Conservation (phyloP, 2,329 filamentous ascomycete genomes). For the Aspergillus texensis region DNA sequence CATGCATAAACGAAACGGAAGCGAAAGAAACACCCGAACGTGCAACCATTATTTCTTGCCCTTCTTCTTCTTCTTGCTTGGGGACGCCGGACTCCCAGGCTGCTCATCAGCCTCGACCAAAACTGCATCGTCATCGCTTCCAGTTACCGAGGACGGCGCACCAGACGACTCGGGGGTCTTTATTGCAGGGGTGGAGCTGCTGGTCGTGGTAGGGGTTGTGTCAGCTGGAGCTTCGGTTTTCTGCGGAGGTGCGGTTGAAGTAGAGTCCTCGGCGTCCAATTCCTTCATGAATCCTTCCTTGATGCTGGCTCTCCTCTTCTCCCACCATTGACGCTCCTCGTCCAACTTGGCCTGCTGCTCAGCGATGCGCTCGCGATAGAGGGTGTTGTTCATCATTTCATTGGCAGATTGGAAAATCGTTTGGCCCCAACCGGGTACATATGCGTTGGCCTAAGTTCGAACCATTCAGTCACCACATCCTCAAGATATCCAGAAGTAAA, state of each 20-base stretch:
- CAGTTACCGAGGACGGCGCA: conserved; percentile 41
- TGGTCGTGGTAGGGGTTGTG: conserved; percentile 14
- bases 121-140: conserved; percentile 73
- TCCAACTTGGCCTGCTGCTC: conserved; percentile 72
- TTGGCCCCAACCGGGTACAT: conserved; percentile 86
- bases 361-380: conserved; percentile 72
- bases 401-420: conserved; percentile 96
- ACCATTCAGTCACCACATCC: not conserved
- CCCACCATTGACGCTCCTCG: conserved; percentile 89
- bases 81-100: conserved; percentile 31
- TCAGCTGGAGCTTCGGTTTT: conserved; percentile 14
- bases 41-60: conserved; percentile 44
- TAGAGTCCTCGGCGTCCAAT: conserved; percentile 52
- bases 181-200: conserved; percentile 15
- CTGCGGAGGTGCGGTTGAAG: conserved; percentile 10
- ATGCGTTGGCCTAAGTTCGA: conserved; percentile 75
- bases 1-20: conserved; percentile 7
- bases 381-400: conserved; percentile 85
- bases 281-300: conserved; percentile 82
- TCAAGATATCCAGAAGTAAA: conserved; percentile 13
- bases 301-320: conserved; percentile 74
- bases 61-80: conserved; percentile 48
- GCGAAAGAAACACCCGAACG: conserved; percentile 1
- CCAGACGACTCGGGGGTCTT: conserved; percentile 25
- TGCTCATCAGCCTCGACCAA: conserved; percentile 69